Evolutionary conservation across 352 stramenopile species (phyloP), one percentile per base, ranked within the genome.

Genomic region (Globisporangium mamillatum): DNA sequence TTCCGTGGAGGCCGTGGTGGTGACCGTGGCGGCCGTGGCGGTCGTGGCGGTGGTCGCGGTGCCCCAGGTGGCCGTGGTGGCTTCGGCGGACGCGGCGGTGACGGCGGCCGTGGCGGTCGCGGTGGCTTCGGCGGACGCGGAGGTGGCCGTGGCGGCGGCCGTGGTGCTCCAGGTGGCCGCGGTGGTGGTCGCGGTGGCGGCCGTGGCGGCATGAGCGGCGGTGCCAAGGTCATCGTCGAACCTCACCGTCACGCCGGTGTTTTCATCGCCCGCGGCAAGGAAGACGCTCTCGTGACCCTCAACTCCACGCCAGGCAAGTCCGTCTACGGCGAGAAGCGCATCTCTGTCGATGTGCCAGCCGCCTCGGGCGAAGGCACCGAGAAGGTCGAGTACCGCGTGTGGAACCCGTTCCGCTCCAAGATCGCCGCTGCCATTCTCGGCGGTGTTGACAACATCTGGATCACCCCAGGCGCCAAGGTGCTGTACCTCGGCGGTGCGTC

Each of bases 401-500:
- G 98, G 98, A 99, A 99, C 88, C 98, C 98, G 67, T 99, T 99
- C 92, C 92, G 98, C 71, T 99, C 97, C 60, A 99, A 99, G 92
- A 89, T 99, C 50, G 97, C 97, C 36, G 98, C 98, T 36, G 97
- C 97, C 36, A 98, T 99, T 74, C 85, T 99, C n/a, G 98, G 97
- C 71, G 98, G 98, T 85, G 92, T 99, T 20, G 93, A 98, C 81
- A 98, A 99, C 81, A 99, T 99, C 70, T 99, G 87, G 91, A 99
- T 99, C 75, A 85, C 85, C 58, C 98, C 98, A 53, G 97, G 97
- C 55, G 90, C 89, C 72, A 99, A 99, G 80, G 97, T 99, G 63
- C 87, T 99, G 22, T 99, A 99, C 89, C 90, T 99, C 48, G 98
- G 98, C 74, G 98, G 97, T 75, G 97, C 98, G 63, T 98, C 97